A percentile compares a stretch with the other conserved stretches of the same genome.
phyloP scores from a whole-genome alignment of 495 filamentous ascomycete genomes.

The Hypoxylon perforatum region DNA sequence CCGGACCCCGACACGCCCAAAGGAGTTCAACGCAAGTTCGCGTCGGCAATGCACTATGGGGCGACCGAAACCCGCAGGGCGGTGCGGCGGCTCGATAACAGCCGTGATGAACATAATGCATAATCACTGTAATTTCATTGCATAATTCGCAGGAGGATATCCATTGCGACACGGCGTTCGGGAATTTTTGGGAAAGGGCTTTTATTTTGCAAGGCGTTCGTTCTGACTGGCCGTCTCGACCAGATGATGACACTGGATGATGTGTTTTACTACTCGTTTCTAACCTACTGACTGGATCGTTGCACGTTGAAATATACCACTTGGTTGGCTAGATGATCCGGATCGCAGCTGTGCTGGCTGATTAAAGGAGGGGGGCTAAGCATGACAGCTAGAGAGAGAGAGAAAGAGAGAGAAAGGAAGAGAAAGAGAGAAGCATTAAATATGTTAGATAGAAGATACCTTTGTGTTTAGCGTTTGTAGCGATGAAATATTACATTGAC shows the following conservation, averaged over 20 bases:
- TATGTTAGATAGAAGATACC: no score
- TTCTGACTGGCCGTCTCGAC: slow-evolving; percentile 14
- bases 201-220: slow-evolving; percentile 18
- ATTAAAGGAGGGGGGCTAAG: no score
- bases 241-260: slow-evolving; percentile 30
- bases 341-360: no score
- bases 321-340: no score
- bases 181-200: slow-evolving; percentile 13
- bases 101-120: background rate
- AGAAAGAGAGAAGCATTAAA: no score
- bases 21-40: slow-evolving; percentile 39
- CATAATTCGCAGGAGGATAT: slow-evolving; percentile 20
- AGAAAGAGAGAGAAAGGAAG: no score
- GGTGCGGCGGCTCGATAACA: slow-evolving; percentile 15
- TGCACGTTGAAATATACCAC: background rate
- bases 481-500: no score
- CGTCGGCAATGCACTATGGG: slow-evolving; percentile 44
- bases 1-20: slow-evolving; percentile 6
- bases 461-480: no score
- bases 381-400: no score
- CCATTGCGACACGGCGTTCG: slow-evolving; percentile 27
- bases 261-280: slow-evolving; percentile 12
- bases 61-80: slow-evolving; percentile 28
- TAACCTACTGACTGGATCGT: slow-evolving; percentile 1
- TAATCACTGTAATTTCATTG: slow-evolving; percentile 19